Base-by-base conservation (phyloP, 208 protist genomes). In the Trichomonas gallinae region DNA sequence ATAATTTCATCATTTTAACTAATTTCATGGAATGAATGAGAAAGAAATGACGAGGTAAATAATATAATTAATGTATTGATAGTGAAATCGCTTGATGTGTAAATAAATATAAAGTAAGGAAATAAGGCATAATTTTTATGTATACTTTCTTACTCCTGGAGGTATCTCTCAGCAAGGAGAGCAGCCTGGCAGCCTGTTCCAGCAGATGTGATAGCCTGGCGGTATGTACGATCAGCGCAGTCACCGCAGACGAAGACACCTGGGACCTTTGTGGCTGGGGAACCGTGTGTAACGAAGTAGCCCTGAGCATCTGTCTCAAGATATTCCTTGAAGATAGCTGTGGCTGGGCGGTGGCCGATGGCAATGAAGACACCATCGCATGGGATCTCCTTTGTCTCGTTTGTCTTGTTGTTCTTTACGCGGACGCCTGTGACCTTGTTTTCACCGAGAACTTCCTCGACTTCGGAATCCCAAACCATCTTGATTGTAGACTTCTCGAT, bases 181-280 rank as follows among this genome's bases (percentile, higher is more conserved):
- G 98, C 98, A 96, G 98, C 98, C 97, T 98, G 98, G 97, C 98
- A 98, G 46, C 98, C 98, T 72, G 96, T 97, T 81, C 98, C 98
- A 51, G 98, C 98, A 44, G 98, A 97, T 34, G 98, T 98, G 89
- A 98, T 98, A 58, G 98, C 98, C 97, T 98, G 98, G 26, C 98
- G 96, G 45, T 97, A 98, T 9, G 97, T 85, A 63, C 97, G 96
- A 97, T 98, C 98, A 88, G 98, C 97, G 45, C 97, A 97, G 96
- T 98, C 98, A 91, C 98, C 98, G 83, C 96, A 96, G 15, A 97
- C 98, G 97, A 98, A 98, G 15, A 98, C 97, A 96, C 98, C 98
- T 34, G 97, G 96, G n/a, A 98, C 97, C 26, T 21, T 97, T 63
- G 97, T 96, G n/a, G 97, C 98, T 34, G 38, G 51, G 31, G 42